Evolutionary conservation across 1,139 yeast species (phyloP), one percentile per base, ranked within the genome.

Genomic region (Protomyces lactucae-debilis): DNA sequence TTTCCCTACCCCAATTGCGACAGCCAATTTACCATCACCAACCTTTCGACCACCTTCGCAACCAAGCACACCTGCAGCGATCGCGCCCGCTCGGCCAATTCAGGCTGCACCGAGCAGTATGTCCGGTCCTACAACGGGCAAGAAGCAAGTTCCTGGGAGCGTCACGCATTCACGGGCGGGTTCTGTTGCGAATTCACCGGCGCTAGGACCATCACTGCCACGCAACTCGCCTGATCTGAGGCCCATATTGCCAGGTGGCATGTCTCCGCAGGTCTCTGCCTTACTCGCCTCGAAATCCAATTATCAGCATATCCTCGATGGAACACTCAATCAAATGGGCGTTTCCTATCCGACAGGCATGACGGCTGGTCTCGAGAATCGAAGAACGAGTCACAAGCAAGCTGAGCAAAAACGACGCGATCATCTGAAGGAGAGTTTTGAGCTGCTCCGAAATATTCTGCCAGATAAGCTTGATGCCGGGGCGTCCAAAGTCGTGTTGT

Each of bases 331-430:
- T 61, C 78, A 76, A 60, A 72, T 78, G 21, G 80, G 80, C 1
- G 71, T 78, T 37, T 69, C 75, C 37, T 76, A 77, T 60, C 79
- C 80, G 0, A 79, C 76, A 61, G 76, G 76, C 18, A 70, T 78
- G 59, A 72, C 76, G 28, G 74, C 75, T 6, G 78, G 77, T 52
- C 68, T 78, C 65, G 76, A 78, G 18, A 74, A 77, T 28, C 78
- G 78, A 68, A 74, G 79, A 60, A 87, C 93, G 3, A 85, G 88
- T 32, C 99, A 93, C 75, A 92, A 93, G 73, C 80, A 89, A 35
- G 98, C 99, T 0, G 99, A 93, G 76, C 97, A 93, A 75, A 98
- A 97, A 10, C 80, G 99, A 67, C 82, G 99, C 71, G 91, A 92
- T 74, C 80, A 99, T 69, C 87, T 93, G 86, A 93, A 93, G 36